A percentile compares a stretch with the other conserved stretches of the same genome.
Evolutionary conservation across 2,329 filamentous ascomycete species (phyloP).

Genomic region (Thelonectria blattea): DNA sequence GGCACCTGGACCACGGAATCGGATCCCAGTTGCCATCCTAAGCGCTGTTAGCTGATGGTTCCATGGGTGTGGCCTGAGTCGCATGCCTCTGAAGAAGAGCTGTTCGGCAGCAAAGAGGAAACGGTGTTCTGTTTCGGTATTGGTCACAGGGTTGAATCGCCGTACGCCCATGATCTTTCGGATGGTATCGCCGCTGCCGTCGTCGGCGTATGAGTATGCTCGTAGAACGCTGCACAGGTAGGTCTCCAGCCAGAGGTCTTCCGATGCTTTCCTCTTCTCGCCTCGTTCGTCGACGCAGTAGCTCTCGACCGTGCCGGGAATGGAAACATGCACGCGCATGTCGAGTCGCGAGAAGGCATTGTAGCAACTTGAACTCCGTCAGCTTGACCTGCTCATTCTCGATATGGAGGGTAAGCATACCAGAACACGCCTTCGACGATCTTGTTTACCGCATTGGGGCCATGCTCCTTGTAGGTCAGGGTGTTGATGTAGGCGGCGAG

Average conservation of each 20-base stretch:
- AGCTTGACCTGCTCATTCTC: slow-evolving; percentile 34
- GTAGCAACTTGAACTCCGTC: slow-evolving; percentile 69
- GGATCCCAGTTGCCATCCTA: slow-evolving; percentile 93
- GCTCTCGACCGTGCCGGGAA: slow-evolving; percentile 94
- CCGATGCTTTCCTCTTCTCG: slow-evolving; percentile 90
- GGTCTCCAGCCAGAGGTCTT: slow-evolving; percentile 95
- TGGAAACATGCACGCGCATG: slow-evolving; percentile 98
- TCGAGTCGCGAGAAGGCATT: slow-evolving; percentile 98
- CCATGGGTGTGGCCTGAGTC: not conserved
- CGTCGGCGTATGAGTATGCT: slow-evolving; percentile 95
- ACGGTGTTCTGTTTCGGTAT: slow-evolving; percentile 96
- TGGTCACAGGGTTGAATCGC: slow-evolving; percentile 96
- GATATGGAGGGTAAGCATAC: slow-evolving; percentile 53
- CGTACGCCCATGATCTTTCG: slow-evolving; percentile 97
- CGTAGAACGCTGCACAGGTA: slow-evolving; percentile 94
- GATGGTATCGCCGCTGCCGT: slow-evolving; percentile 92
- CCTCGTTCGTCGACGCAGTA: slow-evolving; percentile 98
- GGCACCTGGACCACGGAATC: slow-evolving; percentile 97
- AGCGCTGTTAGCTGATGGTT: slow-evolving; percentile 24
- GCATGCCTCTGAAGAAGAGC: slow-evolving; percentile 86
- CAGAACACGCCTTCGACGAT: slow-evolving; percentile 95
- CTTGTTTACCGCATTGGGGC: slow-evolving; percentile 74
- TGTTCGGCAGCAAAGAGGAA: slow-evolving; percentile 94
- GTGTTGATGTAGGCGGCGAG: slow-evolving; percentile 98
- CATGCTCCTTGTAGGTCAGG: slow-evolving; percentile 85